Base-by-base conservation (phyloP, 2,329 filamentous ascomycete species). In the Colletotrichum caudatum region DNA sequence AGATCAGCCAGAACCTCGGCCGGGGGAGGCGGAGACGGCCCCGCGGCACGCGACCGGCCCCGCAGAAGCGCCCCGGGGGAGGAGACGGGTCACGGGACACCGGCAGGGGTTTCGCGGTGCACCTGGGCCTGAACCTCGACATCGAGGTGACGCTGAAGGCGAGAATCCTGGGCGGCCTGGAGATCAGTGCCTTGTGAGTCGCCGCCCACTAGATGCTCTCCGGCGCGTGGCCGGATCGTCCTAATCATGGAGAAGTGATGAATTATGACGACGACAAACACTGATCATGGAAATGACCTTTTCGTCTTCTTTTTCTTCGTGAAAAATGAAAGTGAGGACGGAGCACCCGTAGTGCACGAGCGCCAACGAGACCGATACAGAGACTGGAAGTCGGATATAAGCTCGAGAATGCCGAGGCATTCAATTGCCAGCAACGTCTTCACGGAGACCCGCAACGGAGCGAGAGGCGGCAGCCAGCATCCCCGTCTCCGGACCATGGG, bases 141-240 rank as follows among this genome's bases (percentile, higher is more conserved):
- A 37, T 71, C 14, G 69, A 71, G 33, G 69, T 71, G 26, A 69
- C 59, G 7, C 29, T 71, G 26, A 69, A 64, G 41, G 69, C 69
- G 51, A 64, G 59, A 9, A 37, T 71, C 18, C 35, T 54, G 11
- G 69, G 69, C 2, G 59, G 56, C 18, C 53, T 71, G 39, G 69
- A 71, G 39, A 48, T 71, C 3, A 71, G 69, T 39, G 64, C 59
- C 50, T 64, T 54, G 69, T 71, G 50, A 64, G 65, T 64, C n/a
- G n/a, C 23, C 33, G n/a, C 23, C 33, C 20, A 8, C n/a, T 8
- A 46, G 29, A 7, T 8, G 14, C 12, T 48, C 7, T 33, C 20
- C 20, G 18, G 20, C 18, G 23, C 9, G 33, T 37, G 33, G 33
- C 29, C 7, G 35, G n/a, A 53, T 20, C 5, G 4, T 64, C 18